Evolutionary conservation across 1,139 yeast species (phyloP).

Genomic region (Saccharomyces hybrid): DNA sequence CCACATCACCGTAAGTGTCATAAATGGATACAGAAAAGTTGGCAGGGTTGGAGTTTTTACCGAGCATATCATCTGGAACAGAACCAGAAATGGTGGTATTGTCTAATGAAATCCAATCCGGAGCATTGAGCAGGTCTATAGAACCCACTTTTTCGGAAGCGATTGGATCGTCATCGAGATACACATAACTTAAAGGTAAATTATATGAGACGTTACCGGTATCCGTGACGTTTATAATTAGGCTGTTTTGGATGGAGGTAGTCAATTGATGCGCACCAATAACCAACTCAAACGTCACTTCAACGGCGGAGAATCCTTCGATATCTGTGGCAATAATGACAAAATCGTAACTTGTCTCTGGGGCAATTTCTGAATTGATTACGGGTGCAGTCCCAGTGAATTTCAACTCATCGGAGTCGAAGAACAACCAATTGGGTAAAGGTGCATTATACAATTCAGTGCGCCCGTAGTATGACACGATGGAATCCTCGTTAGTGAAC

Average conservation of each 20-base stretch:
- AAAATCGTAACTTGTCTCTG: conserved; percentile 68
- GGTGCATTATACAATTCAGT: conserved; percentile 69
- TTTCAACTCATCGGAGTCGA: conserved; percentile 53
- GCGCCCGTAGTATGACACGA: conserved; percentile 75
- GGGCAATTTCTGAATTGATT: conserved; percentile 78
- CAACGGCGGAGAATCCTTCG: conserved; percentile 66
- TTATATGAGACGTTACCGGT: conserved; percentile 45
- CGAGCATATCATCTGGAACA: conserved; percentile 40
- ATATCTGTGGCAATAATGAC: conserved; percentile 74
- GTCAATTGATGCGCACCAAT: conserved; percentile 86
- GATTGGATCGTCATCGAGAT: conserved; percentile 52
- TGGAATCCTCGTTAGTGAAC: conserved; percentile 39
- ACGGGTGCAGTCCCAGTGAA: conserved; percentile 86
- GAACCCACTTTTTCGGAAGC: conserved; percentile 46
- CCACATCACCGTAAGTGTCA: conserved; percentile 59
- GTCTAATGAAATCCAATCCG: conserved; percentile 53
- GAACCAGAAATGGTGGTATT: conserved; percentile 47
- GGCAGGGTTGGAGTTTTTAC: conserved; percentile 35
- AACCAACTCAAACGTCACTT: conserved; percentile 58
- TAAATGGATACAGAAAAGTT: conserved; percentile 49
- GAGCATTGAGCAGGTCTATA: conserved; percentile 44
- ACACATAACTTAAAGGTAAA: conserved; percentile 54
- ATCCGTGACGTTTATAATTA: conserved; percentile 60
- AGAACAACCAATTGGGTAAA: conserved; percentile 80
- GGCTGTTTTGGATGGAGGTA: conserved; percentile 41